phyloP scores from a whole-genome alignment of 2,329 filamentous ascomycete species.

The Apiospora koreana region DNA sequence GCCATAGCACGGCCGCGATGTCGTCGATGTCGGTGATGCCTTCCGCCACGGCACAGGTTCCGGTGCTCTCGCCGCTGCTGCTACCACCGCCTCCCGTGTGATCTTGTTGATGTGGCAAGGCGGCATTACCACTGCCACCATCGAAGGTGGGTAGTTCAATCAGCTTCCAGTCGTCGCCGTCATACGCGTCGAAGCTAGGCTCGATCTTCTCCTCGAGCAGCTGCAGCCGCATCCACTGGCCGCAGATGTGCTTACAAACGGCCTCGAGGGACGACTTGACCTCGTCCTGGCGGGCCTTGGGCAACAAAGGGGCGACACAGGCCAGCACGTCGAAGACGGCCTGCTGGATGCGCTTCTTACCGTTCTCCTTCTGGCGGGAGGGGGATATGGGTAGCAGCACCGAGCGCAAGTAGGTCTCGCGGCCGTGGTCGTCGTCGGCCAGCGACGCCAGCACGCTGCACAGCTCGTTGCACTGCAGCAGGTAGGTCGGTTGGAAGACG shows the following conservation, averaged over 20 bases:
- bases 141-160: not conserved
- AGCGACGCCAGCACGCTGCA: not conserved
- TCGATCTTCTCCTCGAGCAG: not conserved
- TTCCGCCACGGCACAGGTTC: not conserved
- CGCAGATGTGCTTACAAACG: not conserved
- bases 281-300: not conserved
- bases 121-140: not conserved
- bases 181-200: constrained; percentile 1
- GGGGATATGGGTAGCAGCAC: not conserved
- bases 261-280: not conserved
- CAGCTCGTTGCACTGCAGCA: constrained; percentile 16
- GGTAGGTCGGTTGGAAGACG: constrained; percentile 36
- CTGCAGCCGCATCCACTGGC: constrained; percentile 6
- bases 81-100: not conserved
- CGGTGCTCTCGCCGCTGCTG: not conserved
- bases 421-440: constrained; percentile 5
- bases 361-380: constrained; percentile 5
- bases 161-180: not conserved
- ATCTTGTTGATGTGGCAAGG: not conserved
- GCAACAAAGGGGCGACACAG: not conserved
- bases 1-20: constrained; percentile 14
- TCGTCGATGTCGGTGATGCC: constrained; percentile 12
- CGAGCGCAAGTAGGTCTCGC: constrained; percentile 5
- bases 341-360: constrained; percentile 1
- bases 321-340: not conserved